Evolutionary conservation across 495 filamentous ascomycete species (phyloP), one percentile per base, ranked within the genome.

Genomic region (Terfezia claveryi): DNA sequence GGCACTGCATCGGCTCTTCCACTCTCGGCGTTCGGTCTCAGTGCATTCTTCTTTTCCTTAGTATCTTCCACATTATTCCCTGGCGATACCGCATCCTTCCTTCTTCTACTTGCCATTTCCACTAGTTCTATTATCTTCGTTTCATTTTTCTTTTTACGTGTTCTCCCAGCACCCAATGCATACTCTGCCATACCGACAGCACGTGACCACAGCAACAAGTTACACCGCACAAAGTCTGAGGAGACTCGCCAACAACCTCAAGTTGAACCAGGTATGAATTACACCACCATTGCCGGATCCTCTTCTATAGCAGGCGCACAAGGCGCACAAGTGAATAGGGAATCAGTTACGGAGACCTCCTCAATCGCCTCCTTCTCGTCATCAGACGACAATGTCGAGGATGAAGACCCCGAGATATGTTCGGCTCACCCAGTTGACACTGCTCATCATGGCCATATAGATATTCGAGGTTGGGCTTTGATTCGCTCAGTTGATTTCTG

Each of bases 1-100:
- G 91, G 92, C 54, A 94, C 89, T 17, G 91, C 91, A 12, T 96
- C 91, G 8, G 87, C 86, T 2, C 85, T 96, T 64, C 89, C 91
- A 8, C 70, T 98, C 50, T 80, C 89, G 46, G 87, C 85, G 5
- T 95, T 96, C 66, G 91, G 91, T 23, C 72, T 98, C 36, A 94
- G 89, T 69, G 91, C 91, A 51, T 87, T 96, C 66, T 93, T 96
- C 74, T 98, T 94, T 71, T 83, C 91, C 16, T 72, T 77, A 17
- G 68, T 87, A 23, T 84, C 87, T 4, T 74, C 75, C 37, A 60
- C 89, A 50, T 72, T 86, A 52, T 93, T 94, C 69, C 85, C 88
- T 27, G 85, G 85, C 51, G 78, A 89, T 59, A 92, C 85, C 9
- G 77, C 79, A 49, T 73, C 74, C 37, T 88, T 94, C 61, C 75